Evolutionary conservation across 2,329 filamentous ascomycete genomes (phyloP).

Genomic region (Penicillium sclerotiorum): DNA sequence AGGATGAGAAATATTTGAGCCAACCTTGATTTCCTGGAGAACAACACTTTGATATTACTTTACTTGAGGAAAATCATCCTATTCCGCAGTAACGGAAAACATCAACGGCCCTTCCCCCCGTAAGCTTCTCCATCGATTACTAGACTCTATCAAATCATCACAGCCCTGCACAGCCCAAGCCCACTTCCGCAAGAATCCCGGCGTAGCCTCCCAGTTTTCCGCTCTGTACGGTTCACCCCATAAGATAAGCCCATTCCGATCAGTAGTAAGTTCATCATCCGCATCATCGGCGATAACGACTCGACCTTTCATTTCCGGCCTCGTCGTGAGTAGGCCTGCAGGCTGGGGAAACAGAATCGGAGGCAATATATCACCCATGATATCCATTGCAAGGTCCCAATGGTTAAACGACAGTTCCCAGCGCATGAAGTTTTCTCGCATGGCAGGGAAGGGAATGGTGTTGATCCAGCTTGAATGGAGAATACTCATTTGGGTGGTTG

Average conservation of each 20-base stretch:
- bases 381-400: constrained; percentile 12
- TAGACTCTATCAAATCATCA: constrained; percentile 19
- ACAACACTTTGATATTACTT: too few relatives aligned
- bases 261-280: constrained; percentile 17
- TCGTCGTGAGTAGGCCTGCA: background rate
- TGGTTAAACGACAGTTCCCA: constrained; percentile 18
- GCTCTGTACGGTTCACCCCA: constrained; percentile 20
- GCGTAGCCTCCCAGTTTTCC: constrained; percentile 22
- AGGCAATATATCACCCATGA: constrained; percentile 10
- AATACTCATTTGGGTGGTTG: constrained; percentile 12
- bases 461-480: constrained; percentile 25
- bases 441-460: constrained; percentile 18
- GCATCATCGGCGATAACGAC: background rate
- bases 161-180: constrained; percentile 19
- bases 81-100: too few relatives aligned
- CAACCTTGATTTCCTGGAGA: too few relatives aligned
- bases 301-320: too few relatives aligned
- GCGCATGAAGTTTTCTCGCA: constrained; percentile 22
- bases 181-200: constrained; percentile 24
- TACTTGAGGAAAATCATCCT: too few relatives aligned
- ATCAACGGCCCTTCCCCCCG: constrained; percentile 9
- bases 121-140: constrained; percentile 13
- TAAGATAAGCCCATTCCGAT: constrained; percentile 15
- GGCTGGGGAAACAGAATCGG: background rate
- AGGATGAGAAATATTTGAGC: too few relatives aligned